phyloP scores from a whole-genome alignment of 495 filamentous ascomycete species.

The Aspergillus sparsus region DNA sequence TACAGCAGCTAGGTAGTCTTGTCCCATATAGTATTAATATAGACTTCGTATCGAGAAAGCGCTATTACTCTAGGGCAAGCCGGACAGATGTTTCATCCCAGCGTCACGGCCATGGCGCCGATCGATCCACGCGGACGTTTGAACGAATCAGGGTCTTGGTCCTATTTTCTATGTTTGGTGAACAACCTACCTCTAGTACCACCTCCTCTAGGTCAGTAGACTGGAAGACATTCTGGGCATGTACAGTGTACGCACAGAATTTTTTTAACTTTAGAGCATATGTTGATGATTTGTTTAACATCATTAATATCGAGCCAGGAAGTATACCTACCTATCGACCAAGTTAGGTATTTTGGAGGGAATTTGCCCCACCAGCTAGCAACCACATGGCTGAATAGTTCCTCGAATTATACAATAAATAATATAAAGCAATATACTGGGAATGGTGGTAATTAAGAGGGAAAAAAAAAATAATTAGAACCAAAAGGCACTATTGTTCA shows the following conservation, averaged over 20 bases:
- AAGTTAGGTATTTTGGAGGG: slow-evolving; percentile 4
- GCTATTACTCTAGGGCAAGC: not conserved
- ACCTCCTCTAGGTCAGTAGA: too few relatives aligned
- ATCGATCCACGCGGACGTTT: slow-evolving; percentile 21
- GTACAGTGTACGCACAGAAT: not conserved
- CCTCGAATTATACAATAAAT: slow-evolving; percentile 3
- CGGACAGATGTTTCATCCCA: slow-evolving; percentile 16
- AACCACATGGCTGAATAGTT: slow-evolving; percentile 19
- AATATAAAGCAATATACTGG: slow-evolving; percentile 3
- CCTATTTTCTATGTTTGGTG: slow-evolving; percentile 16
- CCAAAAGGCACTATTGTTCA: too few relatives aligned
- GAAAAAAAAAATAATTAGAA: not conserved
- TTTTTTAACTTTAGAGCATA: not conserved
- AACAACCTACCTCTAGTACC: not conserved
- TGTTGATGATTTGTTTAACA: not conserved
- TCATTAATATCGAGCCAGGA: too few relatives aligned
- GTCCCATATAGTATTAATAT: not conserved
- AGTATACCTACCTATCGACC: too few relatives aligned
- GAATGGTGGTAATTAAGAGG: not conserved
- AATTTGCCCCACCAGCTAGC: slow-evolving; percentile 14
- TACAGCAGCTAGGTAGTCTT: not conserved
- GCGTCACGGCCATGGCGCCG: slow-evolving; percentile 16
- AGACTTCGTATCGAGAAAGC: slow-evolving; percentile 2
- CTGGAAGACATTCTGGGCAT: too few relatives aligned
- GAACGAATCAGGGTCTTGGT: slow-evolving; percentile 16